Evolutionary conservation across 1,139 yeast genomes (phyloP).

Genomic region (Hyphopichia khmerensis): DNA sequence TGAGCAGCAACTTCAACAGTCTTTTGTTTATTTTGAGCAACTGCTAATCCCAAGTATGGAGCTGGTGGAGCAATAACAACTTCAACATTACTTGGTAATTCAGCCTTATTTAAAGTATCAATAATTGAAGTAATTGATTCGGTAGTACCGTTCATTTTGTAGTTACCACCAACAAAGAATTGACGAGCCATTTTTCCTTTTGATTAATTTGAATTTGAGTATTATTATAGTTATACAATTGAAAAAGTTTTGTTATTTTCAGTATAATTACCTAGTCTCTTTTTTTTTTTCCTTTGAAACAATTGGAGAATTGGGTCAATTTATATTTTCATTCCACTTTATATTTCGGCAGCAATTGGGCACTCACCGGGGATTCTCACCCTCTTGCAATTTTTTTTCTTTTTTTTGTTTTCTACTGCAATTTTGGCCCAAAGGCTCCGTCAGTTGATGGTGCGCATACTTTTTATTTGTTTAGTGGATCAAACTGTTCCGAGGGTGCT

Average conservation of each 20-base stretch:
- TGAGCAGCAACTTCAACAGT: constrained; percentile 86
- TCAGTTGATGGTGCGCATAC: constrained; percentile 4
- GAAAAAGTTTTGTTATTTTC: background rate
- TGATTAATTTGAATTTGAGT: too few species aligned
- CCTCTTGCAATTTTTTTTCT: too few species aligned
- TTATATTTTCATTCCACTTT: too few species aligned
- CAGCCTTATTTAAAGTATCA: constrained; percentile 76
- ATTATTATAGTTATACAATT: background rate
- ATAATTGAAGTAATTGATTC: constrained; percentile 81
- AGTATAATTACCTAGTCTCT: too few species aligned
- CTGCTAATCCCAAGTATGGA: constrained; percentile 81
- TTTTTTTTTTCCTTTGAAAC: too few species aligned
- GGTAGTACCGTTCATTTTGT: constrained; percentile 96
- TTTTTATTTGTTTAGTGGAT: constrained; percentile 4
- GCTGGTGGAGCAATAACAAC: constrained; percentile 97
- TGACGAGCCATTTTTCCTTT: constrained; percentile 74
- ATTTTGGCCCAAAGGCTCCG: constrained; percentile 1
- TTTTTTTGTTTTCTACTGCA: too few species aligned
- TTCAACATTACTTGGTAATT: constrained; percentile 72
- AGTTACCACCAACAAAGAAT: constrained; percentile 98
- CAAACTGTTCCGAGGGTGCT: constrained; percentile 13
- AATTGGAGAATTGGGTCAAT: too few species aligned
- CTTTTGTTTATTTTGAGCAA: constrained; percentile 62
- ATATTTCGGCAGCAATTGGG: background rate
- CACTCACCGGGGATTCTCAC: background rate